Evolutionary conservation across 177 flowering plant species (phyloP).

Genomic region (Tripterygium wilfordii): DNA sequence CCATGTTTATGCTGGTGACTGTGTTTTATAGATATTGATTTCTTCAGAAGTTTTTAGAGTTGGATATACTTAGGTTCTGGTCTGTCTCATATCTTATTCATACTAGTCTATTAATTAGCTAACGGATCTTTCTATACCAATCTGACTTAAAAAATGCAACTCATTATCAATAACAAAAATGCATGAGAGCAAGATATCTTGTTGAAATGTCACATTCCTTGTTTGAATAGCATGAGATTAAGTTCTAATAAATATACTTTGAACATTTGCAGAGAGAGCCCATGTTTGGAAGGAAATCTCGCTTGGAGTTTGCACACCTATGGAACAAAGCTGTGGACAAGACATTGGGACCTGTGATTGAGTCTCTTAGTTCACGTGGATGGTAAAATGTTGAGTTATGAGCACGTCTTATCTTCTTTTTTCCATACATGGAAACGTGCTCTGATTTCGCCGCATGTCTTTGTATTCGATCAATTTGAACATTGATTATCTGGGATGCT

Average conservation of each 20-base stretch:
- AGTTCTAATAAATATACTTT: constrained; percentile 2
- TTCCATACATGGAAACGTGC: not conserved
- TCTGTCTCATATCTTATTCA: too few species aligned
- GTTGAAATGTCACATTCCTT: not conserved
- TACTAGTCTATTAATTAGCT: too few species aligned
- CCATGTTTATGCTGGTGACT: too few species aligned
- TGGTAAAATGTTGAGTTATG: constrained; percentile 43
- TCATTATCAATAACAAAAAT: too few species aligned
- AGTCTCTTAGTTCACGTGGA: constrained; percentile 51
- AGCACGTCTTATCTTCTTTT: not conserved
- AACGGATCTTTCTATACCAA: too few species aligned
- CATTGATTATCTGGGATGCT: too few species aligned
- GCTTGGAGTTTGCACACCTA: constrained; percentile 28
- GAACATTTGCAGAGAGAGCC: constrained; percentile 25
- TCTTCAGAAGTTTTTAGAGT: too few species aligned
- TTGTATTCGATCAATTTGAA: too few species aligned
- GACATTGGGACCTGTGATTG: constrained; percentile 50
- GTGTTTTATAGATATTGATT: too few species aligned
- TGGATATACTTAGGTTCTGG: too few species aligned
- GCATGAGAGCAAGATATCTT: not conserved
- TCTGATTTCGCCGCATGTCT: too few species aligned
- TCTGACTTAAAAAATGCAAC: too few species aligned
- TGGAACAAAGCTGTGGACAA: constrained; percentile 66
- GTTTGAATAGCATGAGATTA: not conserved
- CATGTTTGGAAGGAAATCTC: constrained; percentile 23